Base-by-base conservation (phyloP, 257 asterid genomes). In the Primulina tabacum region DNA sequence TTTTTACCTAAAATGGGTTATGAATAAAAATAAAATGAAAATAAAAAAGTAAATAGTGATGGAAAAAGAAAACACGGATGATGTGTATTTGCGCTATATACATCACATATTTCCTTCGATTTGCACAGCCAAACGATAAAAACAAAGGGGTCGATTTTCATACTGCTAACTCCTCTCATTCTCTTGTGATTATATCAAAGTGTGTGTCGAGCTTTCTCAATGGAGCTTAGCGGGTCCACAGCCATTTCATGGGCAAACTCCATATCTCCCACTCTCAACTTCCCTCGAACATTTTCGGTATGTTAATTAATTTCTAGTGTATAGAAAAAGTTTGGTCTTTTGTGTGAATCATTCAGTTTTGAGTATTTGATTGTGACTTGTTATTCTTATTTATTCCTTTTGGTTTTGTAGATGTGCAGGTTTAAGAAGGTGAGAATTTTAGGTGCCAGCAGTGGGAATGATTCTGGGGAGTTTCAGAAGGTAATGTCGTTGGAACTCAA, bases 241-340 rank as follows among this genome's bases (percentile, higher is more conserved):
- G 68, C 94, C 18, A 73, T 89, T 64, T 66, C 90, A 62, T 85
- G 88, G 92, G 75, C 88, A 26, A 85, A 79, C 34, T 82, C 86
- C 79, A 67, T 84, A 2, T 74, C 92, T 30, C 75, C 87, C 64
- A 4, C 83, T 61, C 76, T 74, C 53, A 83, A 73, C 69, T 32
- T 77, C 57, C 86, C 89, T 18, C 78, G 70, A 32, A 71, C 69
- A 20, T 67, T 35, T 60, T 70, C 82, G 1, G 95, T 90, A 72
- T 37, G 75, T 63, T 43, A 14, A 40, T 40, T 38, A 38, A 16
- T 55, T 62, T 56, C 58, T 14, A 37, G 4, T 47, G 20, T 17
- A 14, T 40, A 0, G 37, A 11, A 9, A 9, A 6, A n/a, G 10
- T 24, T 29, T 53, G 40, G 14, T 66, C 14, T 7, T 56, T 64